phyloP scores from a whole-genome alignment of 192 early-diverging fungal genomes.

The Podila minutissima region DNA sequence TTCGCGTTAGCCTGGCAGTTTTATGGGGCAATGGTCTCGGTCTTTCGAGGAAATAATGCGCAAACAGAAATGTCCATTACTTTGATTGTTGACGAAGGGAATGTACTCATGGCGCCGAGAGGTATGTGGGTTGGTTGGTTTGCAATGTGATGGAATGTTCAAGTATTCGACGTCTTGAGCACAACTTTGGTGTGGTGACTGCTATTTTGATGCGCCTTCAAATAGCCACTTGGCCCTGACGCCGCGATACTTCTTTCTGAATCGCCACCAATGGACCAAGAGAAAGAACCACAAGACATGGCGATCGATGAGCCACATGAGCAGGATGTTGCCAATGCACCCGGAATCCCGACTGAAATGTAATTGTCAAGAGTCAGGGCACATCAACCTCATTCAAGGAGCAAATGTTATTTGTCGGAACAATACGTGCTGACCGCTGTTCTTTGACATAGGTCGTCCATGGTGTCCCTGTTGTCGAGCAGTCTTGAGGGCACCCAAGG shows the following conservation, averaged over 20 bases:
- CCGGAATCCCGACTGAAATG: conserved; percentile 15
- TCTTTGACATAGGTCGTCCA: conserved; percentile 14
- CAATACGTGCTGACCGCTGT: neutral
- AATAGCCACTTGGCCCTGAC: too few relatives aligned
- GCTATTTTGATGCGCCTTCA: too few relatives aligned
- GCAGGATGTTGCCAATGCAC: neutral
- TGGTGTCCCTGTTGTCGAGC: conserved; percentile 20
- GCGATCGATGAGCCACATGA: neutral
- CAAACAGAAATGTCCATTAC: conserved; percentile 2
- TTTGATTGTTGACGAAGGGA: conserved; percentile 50
- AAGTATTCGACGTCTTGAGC: neutral
- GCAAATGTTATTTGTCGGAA: too few relatives aligned
- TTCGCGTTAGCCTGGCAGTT: neutral
- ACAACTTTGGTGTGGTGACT: too few relatives aligned
- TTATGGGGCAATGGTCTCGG: neutral
- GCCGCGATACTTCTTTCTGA: too few relatives aligned
- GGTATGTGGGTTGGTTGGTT: neutral
- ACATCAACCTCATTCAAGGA: too few relatives aligned
- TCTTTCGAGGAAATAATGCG: neutral
- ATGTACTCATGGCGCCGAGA: conserved; percentile 33
- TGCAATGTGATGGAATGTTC: neutral
- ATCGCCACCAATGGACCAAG: conserved; percentile 3
- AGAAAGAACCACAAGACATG: neutral
- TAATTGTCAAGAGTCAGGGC: neutral
- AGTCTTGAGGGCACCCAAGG: conserved; percentile 42